Evolutionary conservation across 148 eudicot genomes (phyloP).

Genomic region (Vaccinium corymbosum): DNA sequence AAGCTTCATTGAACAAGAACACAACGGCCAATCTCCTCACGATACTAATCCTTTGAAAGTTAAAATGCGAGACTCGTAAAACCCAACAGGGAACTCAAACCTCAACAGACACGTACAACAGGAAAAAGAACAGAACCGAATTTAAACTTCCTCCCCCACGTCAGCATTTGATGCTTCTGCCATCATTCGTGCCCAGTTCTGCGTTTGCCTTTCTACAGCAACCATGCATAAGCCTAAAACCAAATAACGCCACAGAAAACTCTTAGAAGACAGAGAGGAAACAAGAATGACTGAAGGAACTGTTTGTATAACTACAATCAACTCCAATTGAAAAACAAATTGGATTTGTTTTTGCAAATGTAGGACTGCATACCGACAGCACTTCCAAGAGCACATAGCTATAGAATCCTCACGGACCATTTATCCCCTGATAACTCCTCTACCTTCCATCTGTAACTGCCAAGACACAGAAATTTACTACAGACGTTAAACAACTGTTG

Average conservation of each 20-base stretch:
- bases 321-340: neutral
- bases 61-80: neutral
- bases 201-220: conserved; percentile 63
- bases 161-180: conserved; percentile 39
- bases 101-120: neutral
- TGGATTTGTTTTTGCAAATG: neutral
- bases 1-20: neutral
- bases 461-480: too few species aligned
- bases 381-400: conserved; percentile 82
- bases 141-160: conserved; percentile 15
- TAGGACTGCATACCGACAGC: conserved; percentile 43
- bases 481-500: neutral
- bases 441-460: conserved; percentile 36
- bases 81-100: neutral
- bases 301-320: neutral
- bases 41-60: neutral
- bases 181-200: conserved; percentile 46
- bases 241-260: neutral
- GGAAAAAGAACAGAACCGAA: neutral
- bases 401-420: conserved; percentile 83
- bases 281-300: neutral
- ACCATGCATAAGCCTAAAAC: conserved; percentile 67
- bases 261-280: neutral
- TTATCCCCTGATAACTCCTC: conserved; percentile 73
- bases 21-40: neutral